A percentile compares a stretch with the other conserved stretches of the same genome.
Conservation (phyloP, 805 yeast species). For the baker's yeast (Saccharomyces cerevisiae) region DNA sequence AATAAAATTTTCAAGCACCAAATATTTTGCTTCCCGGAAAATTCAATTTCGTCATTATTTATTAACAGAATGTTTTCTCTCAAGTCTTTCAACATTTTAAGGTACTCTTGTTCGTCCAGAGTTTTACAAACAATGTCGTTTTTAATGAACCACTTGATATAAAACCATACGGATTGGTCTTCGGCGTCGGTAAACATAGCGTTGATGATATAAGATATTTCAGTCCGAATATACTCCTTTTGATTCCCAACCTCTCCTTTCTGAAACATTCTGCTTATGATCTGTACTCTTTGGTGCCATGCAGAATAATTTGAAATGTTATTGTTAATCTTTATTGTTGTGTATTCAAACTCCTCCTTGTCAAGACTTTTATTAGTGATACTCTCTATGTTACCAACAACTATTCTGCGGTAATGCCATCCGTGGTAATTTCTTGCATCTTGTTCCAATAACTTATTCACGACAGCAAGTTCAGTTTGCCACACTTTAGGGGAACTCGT, state of each 20-base stretch:
- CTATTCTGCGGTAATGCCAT: constrained; percentile 84
- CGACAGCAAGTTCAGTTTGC: constrained; percentile 63
- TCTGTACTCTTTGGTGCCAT: constrained; percentile 80
- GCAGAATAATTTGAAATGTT: constrained; percentile 93
- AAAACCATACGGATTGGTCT: constrained; percentile 90
- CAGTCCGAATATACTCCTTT: constrained; percentile 40
- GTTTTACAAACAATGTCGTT: constrained; percentile 25
- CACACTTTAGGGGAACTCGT: constrained; percentile 42
- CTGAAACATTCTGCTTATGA: constrained; percentile 47
- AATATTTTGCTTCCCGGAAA: constrained; percentile 50
- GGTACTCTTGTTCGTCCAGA: constrained; percentile 26
- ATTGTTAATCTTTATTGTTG: constrained; percentile 67
- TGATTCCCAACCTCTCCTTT: constrained; percentile 17
- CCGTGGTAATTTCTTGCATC: constrained; percentile 91
- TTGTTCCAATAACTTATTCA: constrained; percentile 53
- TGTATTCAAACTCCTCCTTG: constrained; percentile 60
- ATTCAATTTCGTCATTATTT: constrained; percentile 64
- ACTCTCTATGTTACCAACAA: constrained; percentile 36
- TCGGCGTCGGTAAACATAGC: constrained; percentile 91
- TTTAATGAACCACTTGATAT: constrained; percentile 67
- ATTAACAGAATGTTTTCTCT: constrained; percentile 48
- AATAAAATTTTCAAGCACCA: constrained; percentile 70
- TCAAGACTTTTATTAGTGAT: constrained; percentile 26
- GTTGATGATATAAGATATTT: constrained; percentile 60
- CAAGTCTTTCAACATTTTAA: constrained; percentile 38